phyloP scores from a whole-genome alignment of 1,139 yeast genomes.

The Lodderomyces metapsilosis region DNA sequence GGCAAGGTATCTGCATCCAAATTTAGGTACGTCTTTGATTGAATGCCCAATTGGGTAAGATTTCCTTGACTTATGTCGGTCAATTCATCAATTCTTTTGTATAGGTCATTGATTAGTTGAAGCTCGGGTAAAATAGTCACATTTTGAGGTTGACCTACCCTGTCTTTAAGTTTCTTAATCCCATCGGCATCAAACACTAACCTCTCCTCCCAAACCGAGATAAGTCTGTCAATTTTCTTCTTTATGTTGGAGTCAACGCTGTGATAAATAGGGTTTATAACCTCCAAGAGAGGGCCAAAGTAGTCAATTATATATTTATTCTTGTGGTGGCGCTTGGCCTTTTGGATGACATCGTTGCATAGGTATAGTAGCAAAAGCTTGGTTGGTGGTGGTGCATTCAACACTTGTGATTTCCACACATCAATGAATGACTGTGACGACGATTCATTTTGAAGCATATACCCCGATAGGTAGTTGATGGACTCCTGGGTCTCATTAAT shows the following conservation, averaged over 20 bases:
- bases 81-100: slow-evolving; percentile 29
- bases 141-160: neutral
- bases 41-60: slow-evolving; percentile 43
- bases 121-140: slow-evolving; percentile 38
- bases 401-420: slow-evolving; percentile 56
- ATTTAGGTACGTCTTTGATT: slow-evolving; percentile 42
- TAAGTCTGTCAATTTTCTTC: slow-evolving; percentile 61
- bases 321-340: slow-evolving; percentile 65
- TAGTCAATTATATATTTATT: slow-evolving; percentile 61
- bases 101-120: slow-evolving; percentile 32
- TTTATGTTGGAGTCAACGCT: slow-evolving; percentile 39
- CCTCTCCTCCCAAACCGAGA: slow-evolving; percentile 76
- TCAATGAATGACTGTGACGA: slow-evolving; percentile 39
- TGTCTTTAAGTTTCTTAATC: slow-evolving; percentile 39
- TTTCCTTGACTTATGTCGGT: slow-evolving; percentile 34
- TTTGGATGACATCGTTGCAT: slow-evolving; percentile 84
- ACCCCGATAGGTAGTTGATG: slow-evolving; percentile 78
- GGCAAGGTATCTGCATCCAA: slow-evolving; percentile 50
- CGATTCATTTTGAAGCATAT: slow-evolving; percentile 74
- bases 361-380: slow-evolving; percentile 65
- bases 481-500: slow-evolving; percentile 81
- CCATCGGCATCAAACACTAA: slow-evolving; percentile 48
- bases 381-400: slow-evolving; percentile 29
- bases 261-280: slow-evolving; percentile 31
- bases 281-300: slow-evolving; percentile 43